A percentile compares a stretch with the other conserved stretches of the same genome.
These are phyloP conservation scores for Xylariaceae sp. DNA, from an alignment of 2,329 filamentous ascomycete genomes.

Conservation along the genomic window DNA sequence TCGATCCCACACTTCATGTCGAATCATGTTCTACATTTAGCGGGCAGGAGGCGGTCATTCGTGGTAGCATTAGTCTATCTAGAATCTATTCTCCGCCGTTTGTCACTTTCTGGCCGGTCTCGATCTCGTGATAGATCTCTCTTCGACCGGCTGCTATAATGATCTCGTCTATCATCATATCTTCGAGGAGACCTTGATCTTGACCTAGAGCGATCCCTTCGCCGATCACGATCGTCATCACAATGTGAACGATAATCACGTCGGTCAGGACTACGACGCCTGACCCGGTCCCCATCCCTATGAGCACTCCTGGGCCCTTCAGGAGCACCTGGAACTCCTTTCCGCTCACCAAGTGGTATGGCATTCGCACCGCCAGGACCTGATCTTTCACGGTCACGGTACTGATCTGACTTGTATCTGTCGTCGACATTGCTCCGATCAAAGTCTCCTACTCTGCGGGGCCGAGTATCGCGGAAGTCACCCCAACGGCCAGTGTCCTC, in stretches of 20 bases:
- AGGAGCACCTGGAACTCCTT: slow-evolving; percentile 30
- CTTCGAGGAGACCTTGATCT: slow-evolving; percentile 51
- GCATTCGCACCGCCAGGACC: slow-evolving; percentile 63
- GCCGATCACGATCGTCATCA: slow-evolving; percentile 32
- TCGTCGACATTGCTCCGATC: slow-evolving; percentile 54
- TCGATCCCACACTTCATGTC: slow-evolving; percentile 20
- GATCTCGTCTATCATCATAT: slow-evolving; percentile 38
- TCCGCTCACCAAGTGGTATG: slow-evolving; percentile 63
- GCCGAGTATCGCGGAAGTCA: slow-evolving; percentile 51
- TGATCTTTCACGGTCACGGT: slow-evolving; percentile 41
- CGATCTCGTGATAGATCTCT: slow-evolving; percentile 53
- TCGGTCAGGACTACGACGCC: slow-evolving; percentile 29
- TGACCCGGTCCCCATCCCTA: slow-evolving; percentile 23
- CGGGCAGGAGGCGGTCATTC: slow-evolving; percentile 17
- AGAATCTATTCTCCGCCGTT: slow-evolving; percentile 54
- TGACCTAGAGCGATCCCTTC: slow-evolving; percentile 45
- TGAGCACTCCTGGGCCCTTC: slow-evolving; percentile 39
- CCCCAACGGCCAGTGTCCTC: slow-evolving; percentile 94
- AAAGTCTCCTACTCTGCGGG: slow-evolving; percentile 35
- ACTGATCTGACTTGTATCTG: slow-evolving; percentile 62
- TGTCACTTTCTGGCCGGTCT: slow-evolving; percentile 54
- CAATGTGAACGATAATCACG: slow-evolving; percentile 28
- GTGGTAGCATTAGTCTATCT: slow-evolving; percentile 22
- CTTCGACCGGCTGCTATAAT: slow-evolving; percentile 50
- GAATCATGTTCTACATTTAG: slow-evolving; percentile 14